Evolutionary conservation across 495 filamentous ascomycete species (phyloP), one percentile per base, ranked within the genome.

Genomic region (Hypoxylon crocopeplum): DNA sequence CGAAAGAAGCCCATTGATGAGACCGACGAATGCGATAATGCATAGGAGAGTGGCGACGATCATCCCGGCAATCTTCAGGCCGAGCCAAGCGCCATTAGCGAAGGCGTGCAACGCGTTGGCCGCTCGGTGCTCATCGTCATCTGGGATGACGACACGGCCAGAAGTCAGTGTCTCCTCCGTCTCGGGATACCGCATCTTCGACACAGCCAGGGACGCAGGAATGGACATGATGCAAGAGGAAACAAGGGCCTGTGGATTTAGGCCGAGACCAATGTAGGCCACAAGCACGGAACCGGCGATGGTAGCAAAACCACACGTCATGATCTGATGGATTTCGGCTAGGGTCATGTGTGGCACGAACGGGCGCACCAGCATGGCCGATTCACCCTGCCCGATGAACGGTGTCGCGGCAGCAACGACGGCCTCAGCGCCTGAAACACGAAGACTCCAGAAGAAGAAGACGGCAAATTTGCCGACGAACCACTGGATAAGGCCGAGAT

Each of bases 181-280:
- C 70, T 96, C 92, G 2, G 92, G 92, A 72, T 85, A 95, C 19
- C 92, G 89, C 46, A 96, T 79, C 72, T 96, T 96, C 36, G 89
- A 93, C 24, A 90, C 83, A 15, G 92, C 91, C 7, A 97, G 79
- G 1, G 89, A 93, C 0, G 91, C 90, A 0, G 92, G 92, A 57
- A 96, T 96, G 41, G 86, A 90, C 92, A 97, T 97, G 61, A 96
- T 90, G 66, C 88, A 91, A 32, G 88, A 88, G n/a, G 90, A 94
- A 39, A 97, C 86, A n/a, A 97, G 80, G 2, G 92, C 92, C 68
- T 93, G 86, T 0, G 90, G 77, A 69, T 88, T 92, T 47, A 96
- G 78, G 25, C 91, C 91, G 66, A 96, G 85, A 10, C 79, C 75
- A 51, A 93, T 88, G 67, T 92, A 94, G 10, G 88, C 90, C 22